Percentiles rank a stretch among this genome's conserved stretches.
Conservation (phyloP, 345 rosid genomes). For the Adansonia digitata region DNA sequence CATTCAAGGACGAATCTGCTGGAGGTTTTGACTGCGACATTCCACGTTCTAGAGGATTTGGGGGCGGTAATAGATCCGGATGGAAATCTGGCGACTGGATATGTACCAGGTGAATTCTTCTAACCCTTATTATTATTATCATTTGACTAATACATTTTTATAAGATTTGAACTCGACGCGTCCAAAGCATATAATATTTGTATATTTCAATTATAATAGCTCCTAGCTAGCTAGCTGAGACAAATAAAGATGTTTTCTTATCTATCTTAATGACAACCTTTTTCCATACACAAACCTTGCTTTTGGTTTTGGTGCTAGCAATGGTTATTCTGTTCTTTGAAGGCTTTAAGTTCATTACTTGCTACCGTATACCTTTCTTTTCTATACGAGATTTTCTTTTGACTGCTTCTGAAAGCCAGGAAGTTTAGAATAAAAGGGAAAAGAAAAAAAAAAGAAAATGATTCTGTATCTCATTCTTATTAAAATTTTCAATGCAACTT, state of each 20-base stretch:
- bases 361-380: neutral
- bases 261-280: neutral
- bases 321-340: neutral
- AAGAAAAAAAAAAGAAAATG: neutral
- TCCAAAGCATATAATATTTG: neutral
- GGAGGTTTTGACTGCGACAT: conserved; percentile 31
- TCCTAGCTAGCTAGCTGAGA: neutral
- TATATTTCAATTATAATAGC: neutral
- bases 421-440: too few relatives aligned
- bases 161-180: neutral
- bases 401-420: neutral
- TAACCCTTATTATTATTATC: neutral
- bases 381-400: neutral
- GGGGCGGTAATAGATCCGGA: conserved; percentile 42
- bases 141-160: neutral
- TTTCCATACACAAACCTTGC: neutral
- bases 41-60: conserved; percentile 33
- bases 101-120: conserved; percentile 43
- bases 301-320: neutral
- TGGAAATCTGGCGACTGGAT: conserved; percentile 92
- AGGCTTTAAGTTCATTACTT: too few relatives aligned
- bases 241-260: neutral
- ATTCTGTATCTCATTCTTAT: neutral
- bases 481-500: neutral
- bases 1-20: conserved; percentile 56